These are phyloP conservation scores for Spergularia marina DNA, from an alignment of 148 eudicot species.

Conservation along the genomic window DNA sequence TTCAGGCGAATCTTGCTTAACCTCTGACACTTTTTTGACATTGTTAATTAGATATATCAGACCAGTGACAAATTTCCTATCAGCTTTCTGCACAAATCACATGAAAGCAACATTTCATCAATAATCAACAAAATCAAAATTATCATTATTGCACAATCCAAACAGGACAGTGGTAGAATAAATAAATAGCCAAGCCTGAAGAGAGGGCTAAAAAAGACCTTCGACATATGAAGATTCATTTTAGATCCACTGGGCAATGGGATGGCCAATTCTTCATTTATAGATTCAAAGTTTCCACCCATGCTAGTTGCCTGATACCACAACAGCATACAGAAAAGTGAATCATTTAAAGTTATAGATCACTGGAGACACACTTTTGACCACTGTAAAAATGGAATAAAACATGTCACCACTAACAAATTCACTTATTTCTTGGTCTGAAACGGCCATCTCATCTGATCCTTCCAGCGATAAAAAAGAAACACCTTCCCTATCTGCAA, in stretches of 20 bases:
- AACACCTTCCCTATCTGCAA: slow-evolving; percentile 60
- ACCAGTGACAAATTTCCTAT: slow-evolving; percentile 49
- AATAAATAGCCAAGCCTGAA: background rate
- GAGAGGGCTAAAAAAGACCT: slow-evolving; percentile 42
- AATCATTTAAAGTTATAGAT: background rate
- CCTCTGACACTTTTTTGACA: slow-evolving; percentile 39
- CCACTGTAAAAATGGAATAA: background rate
- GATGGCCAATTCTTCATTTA: slow-evolving; percentile 63
- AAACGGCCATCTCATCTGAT: slow-evolving; percentile 33
- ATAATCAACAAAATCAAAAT: background rate
- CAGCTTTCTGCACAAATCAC: slow-evolving; percentile 53
- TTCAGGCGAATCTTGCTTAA: slow-evolving; percentile 40
- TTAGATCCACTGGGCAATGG: slow-evolving; percentile 55
- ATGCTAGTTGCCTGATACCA: slow-evolving; percentile 67
- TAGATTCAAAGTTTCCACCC: slow-evolving; percentile 59
- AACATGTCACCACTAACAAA: slow-evolving; percentile 59
- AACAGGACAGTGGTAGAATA: background rate
- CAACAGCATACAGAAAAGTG: slow-evolving; percentile 10
- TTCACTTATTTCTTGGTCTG: slow-evolving; percentile 57
- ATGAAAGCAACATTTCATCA: slow-evolving; percentile 10
- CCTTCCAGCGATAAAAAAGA: slow-evolving; percentile 60
- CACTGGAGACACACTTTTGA: background rate
- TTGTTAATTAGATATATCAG: slow-evolving; percentile 47
- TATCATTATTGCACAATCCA: background rate
- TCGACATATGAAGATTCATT: slow-evolving; percentile 69